Conservation (phyloP, 2,329 filamentous ascomycete species). For the Trematosphaeria pertusa region DNA sequence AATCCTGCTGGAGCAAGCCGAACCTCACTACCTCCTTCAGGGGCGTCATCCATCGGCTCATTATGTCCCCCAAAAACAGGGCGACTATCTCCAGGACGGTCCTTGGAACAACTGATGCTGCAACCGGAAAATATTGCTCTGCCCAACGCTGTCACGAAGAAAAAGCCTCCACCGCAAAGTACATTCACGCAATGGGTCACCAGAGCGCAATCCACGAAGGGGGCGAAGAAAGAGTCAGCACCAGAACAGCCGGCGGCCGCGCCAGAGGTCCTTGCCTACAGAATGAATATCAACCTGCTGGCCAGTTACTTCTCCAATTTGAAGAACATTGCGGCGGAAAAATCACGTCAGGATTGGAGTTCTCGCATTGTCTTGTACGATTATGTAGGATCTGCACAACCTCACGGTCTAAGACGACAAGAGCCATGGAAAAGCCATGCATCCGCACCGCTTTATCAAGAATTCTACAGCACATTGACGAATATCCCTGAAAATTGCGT, state of each 20-base stretch:
- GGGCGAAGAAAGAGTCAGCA: not conserved
- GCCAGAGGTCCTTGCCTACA: conserved; percentile 7
- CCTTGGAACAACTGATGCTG: conserved; percentile 1
- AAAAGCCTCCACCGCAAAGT: conserved; percentile 1
- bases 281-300: conserved; percentile 8
- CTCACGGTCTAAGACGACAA: not conserved
- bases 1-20: not conserved
- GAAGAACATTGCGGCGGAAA: conserved; percentile 2
- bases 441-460: conserved; percentile 4
- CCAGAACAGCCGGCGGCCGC: not conserved
- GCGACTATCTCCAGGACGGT: conserved; percentile 3
- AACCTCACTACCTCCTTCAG: conserved; percentile 3
- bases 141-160: not conserved
- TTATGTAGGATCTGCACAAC: not conserved
- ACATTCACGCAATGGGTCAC: not conserved
- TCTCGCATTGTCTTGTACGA: conserved; percentile 14
- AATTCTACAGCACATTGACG: conserved; percentile 8
- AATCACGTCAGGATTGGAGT: conserved; percentile 10
- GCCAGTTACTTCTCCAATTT: conserved; percentile 7
- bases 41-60: not conserved
- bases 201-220: not conserved
- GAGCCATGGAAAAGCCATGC: conserved; percentile 10
- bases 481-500: conserved; percentile 1
- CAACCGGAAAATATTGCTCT: conserved; percentile 4
- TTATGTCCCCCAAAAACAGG: not conserved